Conservation (phyloP, 2,329 filamentous ascomycete species). For the Corniculantispora saksenae region DNA sequence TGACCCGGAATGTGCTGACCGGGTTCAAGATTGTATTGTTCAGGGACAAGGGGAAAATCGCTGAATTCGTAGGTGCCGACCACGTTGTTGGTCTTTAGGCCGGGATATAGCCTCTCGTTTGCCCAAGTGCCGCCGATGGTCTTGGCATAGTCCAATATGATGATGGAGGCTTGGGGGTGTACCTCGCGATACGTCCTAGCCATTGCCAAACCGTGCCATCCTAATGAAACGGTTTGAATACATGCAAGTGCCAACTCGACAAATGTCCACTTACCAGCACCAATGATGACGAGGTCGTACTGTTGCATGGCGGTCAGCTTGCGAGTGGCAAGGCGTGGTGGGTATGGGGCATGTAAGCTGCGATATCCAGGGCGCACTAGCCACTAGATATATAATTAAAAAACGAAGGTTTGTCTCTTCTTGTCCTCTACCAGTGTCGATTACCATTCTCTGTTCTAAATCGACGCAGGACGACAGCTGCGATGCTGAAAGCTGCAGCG, state of each 20-base stretch:
- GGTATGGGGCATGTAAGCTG: not conserved
- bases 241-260: not conserved
- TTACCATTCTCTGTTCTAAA: no score
- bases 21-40: constrained; percentile 41
- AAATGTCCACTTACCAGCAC: not conserved
- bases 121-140: constrained; percentile 64
- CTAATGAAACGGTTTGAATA: not conserved
- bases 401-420: not conserved
- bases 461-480: no score
- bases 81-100: constrained; percentile 65
- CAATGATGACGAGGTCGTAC: not conserved
- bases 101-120: constrained; percentile 57
- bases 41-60: constrained; percentile 60
- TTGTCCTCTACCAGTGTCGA: no score
- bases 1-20: constrained; percentile 38
- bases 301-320: not conserved
- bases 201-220: not conserved
- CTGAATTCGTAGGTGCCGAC: constrained; percentile 63
- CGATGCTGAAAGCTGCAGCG: not conserved
- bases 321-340: not conserved
- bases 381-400: not conserved
- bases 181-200: not conserved
- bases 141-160: no score
- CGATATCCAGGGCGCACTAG: not conserved
- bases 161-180: no score